Evolutionary conservation across 805 yeast species (phyloP), one percentile per base, ranked within the genome.

Genomic region (Candida incommunis): DNA sequence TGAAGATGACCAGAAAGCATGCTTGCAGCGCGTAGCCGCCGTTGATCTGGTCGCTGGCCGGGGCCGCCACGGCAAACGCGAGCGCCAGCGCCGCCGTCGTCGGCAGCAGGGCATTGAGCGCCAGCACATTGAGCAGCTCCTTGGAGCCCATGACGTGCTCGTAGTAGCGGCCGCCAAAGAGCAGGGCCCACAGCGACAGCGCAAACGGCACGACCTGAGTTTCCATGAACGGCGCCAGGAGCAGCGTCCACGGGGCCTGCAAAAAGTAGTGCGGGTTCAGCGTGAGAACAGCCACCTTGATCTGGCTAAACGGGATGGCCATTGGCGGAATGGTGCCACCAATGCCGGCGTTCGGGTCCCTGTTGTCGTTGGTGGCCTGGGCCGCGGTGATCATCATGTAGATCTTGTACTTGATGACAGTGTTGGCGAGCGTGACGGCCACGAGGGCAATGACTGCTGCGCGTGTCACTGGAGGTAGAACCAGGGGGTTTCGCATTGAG

Each of bases 111-210:
- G 68, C 41, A 4, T 73, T 56, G 55, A 76, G 80, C 50, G 66
- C 67, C 13, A 70, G 52, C 49, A 75, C 63, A 51, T 76, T 82
- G 40, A 31, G 40, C 24, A 48, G 45, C 11, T 46, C 44, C 40
- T 56, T 62, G 23, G 74, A 54, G 3, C 80, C 75, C 87, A 88
- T 81, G 34, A 73, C 68, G 48, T 70, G 69, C 54, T 81, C 88
- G 51, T 80, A 69, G 62, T 76, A 81, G 43, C 72, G 66, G 3
- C 84, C 85, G 27, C 81, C 69, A 52, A 71, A 74, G 44, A 68
- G 61, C 11, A 74, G 52, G 15, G 70, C 57, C 21, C 65, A 46
- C 21, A 67, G 53, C 21, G 72, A 60, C 4, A 66, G 52, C 4
- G 64, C 40, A 11, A 70, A 62, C 2, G 71, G 62, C 13, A 70